These are phyloP conservation scores for Nakaseomyces uthaithaninus DNA, from an alignment of 1,139 yeast species.

Conservation along the genomic window DNA sequence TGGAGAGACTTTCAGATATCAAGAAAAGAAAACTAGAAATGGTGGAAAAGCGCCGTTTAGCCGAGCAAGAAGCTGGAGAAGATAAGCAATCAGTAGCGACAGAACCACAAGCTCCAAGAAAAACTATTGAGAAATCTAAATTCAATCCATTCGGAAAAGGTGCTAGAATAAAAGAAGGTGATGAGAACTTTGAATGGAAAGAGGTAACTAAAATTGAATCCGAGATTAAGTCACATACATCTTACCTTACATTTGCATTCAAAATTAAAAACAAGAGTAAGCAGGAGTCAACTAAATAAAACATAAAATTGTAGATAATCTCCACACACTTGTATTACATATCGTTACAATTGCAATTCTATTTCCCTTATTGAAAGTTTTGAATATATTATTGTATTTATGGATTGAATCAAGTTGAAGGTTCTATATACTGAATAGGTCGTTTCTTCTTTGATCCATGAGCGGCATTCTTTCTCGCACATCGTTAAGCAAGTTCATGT, in stretches of 20 bases:
- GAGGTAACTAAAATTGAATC: slow-evolving; percentile 74
- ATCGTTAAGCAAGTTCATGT: slow-evolving; percentile 40
- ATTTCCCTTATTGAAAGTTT: not conserved
- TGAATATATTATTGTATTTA: not conserved
- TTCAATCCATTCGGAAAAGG: slow-evolving; percentile 87
- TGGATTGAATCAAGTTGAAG: too few species aligned
- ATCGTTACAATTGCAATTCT: not conserved
- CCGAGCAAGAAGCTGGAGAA: slow-evolving; percentile 26
- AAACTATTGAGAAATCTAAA: slow-evolving; percentile 41
- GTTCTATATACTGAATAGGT: slow-evolving; percentile 33
- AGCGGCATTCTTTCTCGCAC: slow-evolving; percentile 67
- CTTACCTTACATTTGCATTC: slow-evolving; percentile 85
- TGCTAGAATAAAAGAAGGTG: slow-evolving; percentile 76
- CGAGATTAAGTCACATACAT: slow-evolving; percentile 89
- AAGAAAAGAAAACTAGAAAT: slow-evolving; percentile 70
- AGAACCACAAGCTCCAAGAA: slow-evolving; percentile 13
- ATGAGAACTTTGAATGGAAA: slow-evolving; percentile 67
- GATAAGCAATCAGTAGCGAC: slow-evolving; percentile 18
- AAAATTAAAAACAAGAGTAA: slow-evolving; percentile 24
- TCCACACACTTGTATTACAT: too few species aligned
- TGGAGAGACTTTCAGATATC: slow-evolving; percentile 73
- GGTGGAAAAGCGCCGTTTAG: slow-evolving; percentile 48
- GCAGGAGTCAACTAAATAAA: not conserved
- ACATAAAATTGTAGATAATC: too few species aligned
- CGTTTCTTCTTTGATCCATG: slow-evolving; percentile 59